Conservation (phyloP, 768 basidiomycete genomes). For the Kwoniella sp. region DNA sequence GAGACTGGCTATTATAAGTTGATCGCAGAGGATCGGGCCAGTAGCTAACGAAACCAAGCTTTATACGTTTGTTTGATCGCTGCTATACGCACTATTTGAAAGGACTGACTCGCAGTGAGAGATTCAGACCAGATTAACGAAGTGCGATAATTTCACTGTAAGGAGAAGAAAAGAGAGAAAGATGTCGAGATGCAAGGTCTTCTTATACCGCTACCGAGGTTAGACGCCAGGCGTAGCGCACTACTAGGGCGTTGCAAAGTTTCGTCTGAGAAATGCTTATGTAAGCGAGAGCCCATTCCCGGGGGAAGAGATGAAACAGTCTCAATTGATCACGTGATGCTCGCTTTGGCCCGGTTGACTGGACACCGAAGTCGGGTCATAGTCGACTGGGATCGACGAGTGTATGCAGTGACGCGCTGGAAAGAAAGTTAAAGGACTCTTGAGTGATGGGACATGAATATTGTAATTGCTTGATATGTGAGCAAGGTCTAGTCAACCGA, state of each 20-base stretch:
- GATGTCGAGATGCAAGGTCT: background rate
- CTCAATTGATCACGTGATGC: background rate
- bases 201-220: background rate
- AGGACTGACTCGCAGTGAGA: conserved; percentile 12
- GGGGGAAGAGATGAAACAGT: too few species aligned
- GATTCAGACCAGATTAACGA: conserved; percentile 26
- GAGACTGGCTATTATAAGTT: conserved; percentile 48
- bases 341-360: background rate
- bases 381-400: background rate
- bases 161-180: conserved; percentile 15
- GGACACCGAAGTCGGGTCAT: background rate
- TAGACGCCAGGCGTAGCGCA: too few species aligned
- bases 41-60: conserved; percentile 54
- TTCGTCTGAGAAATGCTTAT: conserved; percentile 2
- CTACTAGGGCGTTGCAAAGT: conserved; percentile 7
- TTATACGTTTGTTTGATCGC: conserved; percentile 18
- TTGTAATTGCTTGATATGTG: too few species aligned
- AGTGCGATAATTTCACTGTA: conserved; percentile 24
- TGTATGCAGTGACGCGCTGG: background rate
- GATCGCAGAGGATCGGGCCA: conserved; percentile 33
- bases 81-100: conserved; percentile 30
- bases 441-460: background rate
- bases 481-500: conserved; percentile 1
- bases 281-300: background rate
- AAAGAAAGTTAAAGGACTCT: background rate